Evolutionary conservation across 345 rosid species (phyloP), one percentile per base, ranked within the genome.

Genomic region (Moricandia arvensis): DNA sequence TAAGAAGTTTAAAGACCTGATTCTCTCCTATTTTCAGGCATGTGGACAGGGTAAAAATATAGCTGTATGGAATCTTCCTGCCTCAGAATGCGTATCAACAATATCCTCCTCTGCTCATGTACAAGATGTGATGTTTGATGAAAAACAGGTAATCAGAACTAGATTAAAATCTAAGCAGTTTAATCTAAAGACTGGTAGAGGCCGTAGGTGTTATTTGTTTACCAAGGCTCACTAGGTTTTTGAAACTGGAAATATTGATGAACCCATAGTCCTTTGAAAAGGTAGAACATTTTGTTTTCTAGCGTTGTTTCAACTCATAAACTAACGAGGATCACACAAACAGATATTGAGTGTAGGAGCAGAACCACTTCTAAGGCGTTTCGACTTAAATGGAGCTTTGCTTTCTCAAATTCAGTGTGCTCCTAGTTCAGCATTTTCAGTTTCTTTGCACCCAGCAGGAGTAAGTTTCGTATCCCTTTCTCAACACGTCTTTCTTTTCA

Each of bases 281-380:
- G 12, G 27, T 27, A 37, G 27, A 27, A 37, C n/a, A 17, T 76
- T 7, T 26, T 18, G 29, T 8, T 4, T 61, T 0, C 7, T 5
- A 62, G 6, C 34, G 54, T 27, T 59, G 27, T 27, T 43, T 60
- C 51, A 57, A 57, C 33, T 5, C 33, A 26, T n/a, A 61, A 38
- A 31, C 78, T 79, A 78, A 73, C 61, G 59, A 67, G 69, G 2
- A 41, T 67, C 47, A 3, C 30, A 7, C 67, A 73, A 69, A 75
- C 90, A 95, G 98, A 89, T 95, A 62, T 81, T 95, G 82, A 86
- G 89, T 49, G 99, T 90, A 43, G 98, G 96, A 74, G 83, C 98
- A 47, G 94, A 89, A 75, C 90, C 98, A 80, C 53, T 90, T 68
- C 82, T 90, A 47, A 82, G 81, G 59, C 94, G 91, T 47, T 90